These are phyloP conservation scores for Hericium erinaceus DNA, from an alignment of 768 basidiomycete species.

Conservation along the genomic window DNA sequence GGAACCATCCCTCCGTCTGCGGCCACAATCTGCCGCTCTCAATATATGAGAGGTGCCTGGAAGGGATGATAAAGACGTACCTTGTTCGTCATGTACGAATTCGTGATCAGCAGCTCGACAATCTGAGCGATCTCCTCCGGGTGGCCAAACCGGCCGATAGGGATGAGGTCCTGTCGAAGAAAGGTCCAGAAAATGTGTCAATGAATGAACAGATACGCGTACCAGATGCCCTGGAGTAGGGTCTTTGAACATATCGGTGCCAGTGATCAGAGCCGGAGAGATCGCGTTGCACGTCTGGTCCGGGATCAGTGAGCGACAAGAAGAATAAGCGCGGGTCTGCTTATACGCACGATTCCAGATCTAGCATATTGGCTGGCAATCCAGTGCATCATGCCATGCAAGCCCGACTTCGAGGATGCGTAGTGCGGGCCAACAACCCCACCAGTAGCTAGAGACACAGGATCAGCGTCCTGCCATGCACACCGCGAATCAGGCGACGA, in stretches of 20 bases:
- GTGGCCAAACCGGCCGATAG: slow-evolving; percentile 40
- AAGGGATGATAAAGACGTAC: slow-evolving; percentile 15
- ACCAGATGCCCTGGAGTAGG: slow-evolving; percentile 27
- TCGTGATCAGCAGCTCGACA: slow-evolving; percentile 40
- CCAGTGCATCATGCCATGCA: slow-evolving; percentile 49
- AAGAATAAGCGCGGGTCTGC: no score
- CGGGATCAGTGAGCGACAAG: no score
- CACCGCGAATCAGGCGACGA: slow-evolving; percentile 1
- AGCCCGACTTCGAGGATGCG: slow-evolving; percentile 44
- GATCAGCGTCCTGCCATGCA: neutral
- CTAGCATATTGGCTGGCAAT: slow-evolving; percentile 40
- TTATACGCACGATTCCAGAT: slow-evolving; percentile 35
- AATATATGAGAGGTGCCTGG: neutral
- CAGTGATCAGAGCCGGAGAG: slow-evolving; percentile 42
- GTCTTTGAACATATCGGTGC: slow-evolving; percentile 40
- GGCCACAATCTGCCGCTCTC: slow-evolving; percentile 7
- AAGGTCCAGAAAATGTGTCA: neutral
- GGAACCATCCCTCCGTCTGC: slow-evolving; percentile 14
- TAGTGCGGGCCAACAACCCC: slow-evolving; percentile 51
- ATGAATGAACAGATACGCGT: slow-evolving; percentile 1
- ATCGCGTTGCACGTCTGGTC: slow-evolving; percentile 42
- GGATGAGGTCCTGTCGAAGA: slow-evolving; percentile 31
- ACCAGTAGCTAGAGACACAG: slow-evolving; percentile 28
- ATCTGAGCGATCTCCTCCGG: slow-evolving; percentile 43
- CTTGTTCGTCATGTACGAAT: slow-evolving; percentile 52